Evolutionary conservation across 495 filamentous ascomycete genomes (phyloP), one percentile per base, ranked within the genome.

Genomic region (Geoglossum glabrum): DNA sequence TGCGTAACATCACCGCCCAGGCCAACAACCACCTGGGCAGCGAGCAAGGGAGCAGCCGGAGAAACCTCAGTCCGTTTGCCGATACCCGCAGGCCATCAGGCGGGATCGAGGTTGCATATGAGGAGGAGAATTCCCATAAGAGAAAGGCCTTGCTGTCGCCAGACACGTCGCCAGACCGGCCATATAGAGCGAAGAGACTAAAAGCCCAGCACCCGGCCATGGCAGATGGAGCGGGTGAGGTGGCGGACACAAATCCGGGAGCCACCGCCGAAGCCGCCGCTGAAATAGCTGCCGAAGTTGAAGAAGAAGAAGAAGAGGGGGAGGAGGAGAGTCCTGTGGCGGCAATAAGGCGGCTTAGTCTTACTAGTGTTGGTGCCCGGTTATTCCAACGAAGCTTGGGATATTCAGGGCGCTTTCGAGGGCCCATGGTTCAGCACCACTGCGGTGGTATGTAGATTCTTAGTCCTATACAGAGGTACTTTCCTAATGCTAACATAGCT

Each of bases 1-100:
- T 95, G 54, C 74, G 75, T 55, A 82, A 87, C 49, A 82, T 94
- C 52, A 86, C 78, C 15, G 76, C 74, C 28, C 76, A 80, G 5
- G 75, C 72, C 17, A 66, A 81, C 34, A 86, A 86, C 62, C 76
- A 81, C 38, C 73, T 66, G 64, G 68, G 23, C 13, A 56, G n/a
- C 17, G 25, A 31, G 13, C 26, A 19, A 27, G 33, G 15, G 19
- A 13, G 49, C 30, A 36, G 54, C 33, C 56, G 57, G 33, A 50
- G 30, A 26, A 8, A 3, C 1, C 23, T 17, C 28, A 27, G 49
- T 15, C 49, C 49, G 11, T 52, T 52, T 52, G 28, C 49, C 28
- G 11, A 52, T 52, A 52, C 28, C 17, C 23, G 49, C 19, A 27
- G 10, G 9, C 15, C 49, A 17, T 13, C 26, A 25, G 26, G 11